Percentiles rank a stretch among this genome's conserved stretches.
phyloP scores from a whole-genome alignment of 163 green algal species.

The Scenedesmus sp. region DNA sequence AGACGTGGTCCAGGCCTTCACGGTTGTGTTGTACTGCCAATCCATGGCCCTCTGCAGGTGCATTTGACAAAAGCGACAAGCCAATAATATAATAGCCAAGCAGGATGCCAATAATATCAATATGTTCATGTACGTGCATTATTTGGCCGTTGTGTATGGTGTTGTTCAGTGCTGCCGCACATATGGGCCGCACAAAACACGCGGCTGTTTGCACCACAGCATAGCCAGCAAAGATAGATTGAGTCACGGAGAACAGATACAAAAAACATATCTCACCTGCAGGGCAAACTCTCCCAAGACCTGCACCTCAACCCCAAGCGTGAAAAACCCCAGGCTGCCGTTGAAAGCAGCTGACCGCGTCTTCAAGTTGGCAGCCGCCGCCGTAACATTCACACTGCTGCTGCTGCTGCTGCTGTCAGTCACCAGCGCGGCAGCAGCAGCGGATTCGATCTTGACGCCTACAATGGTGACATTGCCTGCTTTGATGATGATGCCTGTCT shows the following conservation, averaged over 20 bases:
- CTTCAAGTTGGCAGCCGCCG: neutral
- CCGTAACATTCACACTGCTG: neutral
- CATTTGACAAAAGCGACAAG: neutral
- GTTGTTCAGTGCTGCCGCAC: too few relatives aligned
- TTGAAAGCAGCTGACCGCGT: neutral
- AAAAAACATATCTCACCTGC: neutral
- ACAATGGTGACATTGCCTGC: slow-evolving; percentile 17
- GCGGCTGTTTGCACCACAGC: too few relatives aligned
- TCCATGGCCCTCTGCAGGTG: slow-evolving; percentile 7
- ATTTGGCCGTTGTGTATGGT: too few relatives aligned
- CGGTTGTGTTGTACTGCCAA: neutral
- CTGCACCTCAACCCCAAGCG: neutral
- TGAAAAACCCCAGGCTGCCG: slow-evolving; percentile 18
- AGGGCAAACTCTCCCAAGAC: slow-evolving; percentile 26
- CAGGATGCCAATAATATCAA: too few relatives aligned
- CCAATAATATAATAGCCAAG: too few relatives aligned
- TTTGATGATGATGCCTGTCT: slow-evolving; percentile 26
- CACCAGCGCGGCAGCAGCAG: neutral
- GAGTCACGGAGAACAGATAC: neutral
- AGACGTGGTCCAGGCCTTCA: slow-evolving; percentile 20
- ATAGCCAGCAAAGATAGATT: too few relatives aligned
- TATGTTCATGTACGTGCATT: too few relatives aligned
- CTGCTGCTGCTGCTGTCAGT: neutral
- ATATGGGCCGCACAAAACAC: too few relatives aligned
- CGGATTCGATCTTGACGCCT: neutral